Conservation (phyloP, 306 rosid genomes). For the Geum urbanum region DNA sequence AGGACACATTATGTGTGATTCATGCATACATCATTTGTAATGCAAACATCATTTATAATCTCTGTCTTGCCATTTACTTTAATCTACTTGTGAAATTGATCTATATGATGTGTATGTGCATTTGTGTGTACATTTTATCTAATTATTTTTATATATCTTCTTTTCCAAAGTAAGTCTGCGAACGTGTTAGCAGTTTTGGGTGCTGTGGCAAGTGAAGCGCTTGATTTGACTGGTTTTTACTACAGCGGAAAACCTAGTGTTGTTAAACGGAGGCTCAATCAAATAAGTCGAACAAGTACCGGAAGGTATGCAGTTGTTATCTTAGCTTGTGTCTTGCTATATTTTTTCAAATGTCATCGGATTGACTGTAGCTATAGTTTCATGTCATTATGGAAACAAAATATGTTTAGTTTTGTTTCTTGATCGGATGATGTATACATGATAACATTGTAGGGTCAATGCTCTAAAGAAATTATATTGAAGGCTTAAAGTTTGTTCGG, state of each 20-base stretch:
- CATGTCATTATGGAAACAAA: not conserved
- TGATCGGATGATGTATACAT: not conserved
- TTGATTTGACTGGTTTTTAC: constrained; percentile 84
- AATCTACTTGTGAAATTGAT: not conserved
- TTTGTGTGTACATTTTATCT: constrained; percentile 8
- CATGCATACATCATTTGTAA: not conserved
- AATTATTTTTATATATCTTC: constrained; percentile 33
- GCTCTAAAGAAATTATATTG: not conserved
- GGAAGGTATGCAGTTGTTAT: constrained; percentile 47
- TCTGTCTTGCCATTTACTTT: not conserved
- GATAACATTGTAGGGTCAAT: not conserved
- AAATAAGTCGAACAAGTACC: constrained; percentile 55
- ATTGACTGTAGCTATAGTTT: not conserved
- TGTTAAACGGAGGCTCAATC: constrained; percentile 53
- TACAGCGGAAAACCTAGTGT: constrained; percentile 72
- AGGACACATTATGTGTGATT: not conserved
- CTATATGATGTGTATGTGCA: not conserved
- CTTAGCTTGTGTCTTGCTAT: not conserved
- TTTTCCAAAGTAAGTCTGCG: constrained; percentile 83
- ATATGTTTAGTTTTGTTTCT: not conserved
- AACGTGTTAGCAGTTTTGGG: constrained; percentile 91
- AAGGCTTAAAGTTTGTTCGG: not conserved
- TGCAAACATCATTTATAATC: not conserved
- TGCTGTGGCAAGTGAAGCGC: constrained; percentile 87
- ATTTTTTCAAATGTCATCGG: not conserved